Percentiles rank a stretch among this genome's conserved stretches.
Conservation (phyloP, 2,329 filamentous ascomycete genomes). For the Capronia americana region DNA sequence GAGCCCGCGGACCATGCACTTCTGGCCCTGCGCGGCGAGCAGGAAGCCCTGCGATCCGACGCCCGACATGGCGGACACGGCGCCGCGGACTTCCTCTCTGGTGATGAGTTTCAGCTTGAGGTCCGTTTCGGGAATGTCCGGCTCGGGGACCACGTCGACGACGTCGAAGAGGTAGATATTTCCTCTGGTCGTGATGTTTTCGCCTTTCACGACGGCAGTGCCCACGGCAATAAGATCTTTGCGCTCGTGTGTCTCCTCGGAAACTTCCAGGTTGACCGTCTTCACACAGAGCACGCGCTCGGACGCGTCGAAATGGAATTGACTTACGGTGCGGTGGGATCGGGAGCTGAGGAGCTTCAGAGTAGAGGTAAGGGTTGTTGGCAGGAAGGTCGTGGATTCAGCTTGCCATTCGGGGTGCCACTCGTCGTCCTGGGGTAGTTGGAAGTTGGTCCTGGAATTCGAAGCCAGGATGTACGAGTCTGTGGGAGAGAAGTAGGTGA, state of each 20-base stretch:
- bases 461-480: slow-evolving; percentile 79
- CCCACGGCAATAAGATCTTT: slow-evolving; percentile 83
- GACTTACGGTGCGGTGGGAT: slow-evolving; percentile 80
- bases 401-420: slow-evolving; percentile 79
- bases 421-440: slow-evolving; percentile 84
- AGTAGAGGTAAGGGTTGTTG: slow-evolving; percentile 72
- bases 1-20: slow-evolving; percentile 93
- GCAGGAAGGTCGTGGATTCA: slow-evolving; percentile 65
- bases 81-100: slow-evolving; percentile 89
- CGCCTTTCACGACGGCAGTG: slow-evolving; percentile 83
- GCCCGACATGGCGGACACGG: slow-evolving; percentile 83
- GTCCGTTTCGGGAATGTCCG: slow-evolving; percentile 82
- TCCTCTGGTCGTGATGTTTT: slow-evolving; percentile 86
- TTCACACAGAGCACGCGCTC: slow-evolving; percentile 84
- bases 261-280: slow-evolving; percentile 84
- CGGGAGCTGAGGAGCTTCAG: slow-evolving; percentile 80
- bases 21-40: slow-evolving; percentile 91
- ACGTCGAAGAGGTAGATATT: slow-evolving; percentile 90
- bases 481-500: slow-evolving; percentile 78
- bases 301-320: slow-evolving; percentile 71
- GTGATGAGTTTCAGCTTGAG: slow-evolving; percentile 83
- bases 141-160: slow-evolving; percentile 88
- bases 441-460: slow-evolving; percentile 71
- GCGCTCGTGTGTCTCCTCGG: slow-evolving; percentile 86
- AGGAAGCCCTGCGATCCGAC: slow-evolving; percentile 87